Evolutionary conservation across 2,329 filamentous ascomycete genomes (phyloP), one percentile per base, ranked within the genome.

Genomic region (Orbilia brochopaga): DNA sequence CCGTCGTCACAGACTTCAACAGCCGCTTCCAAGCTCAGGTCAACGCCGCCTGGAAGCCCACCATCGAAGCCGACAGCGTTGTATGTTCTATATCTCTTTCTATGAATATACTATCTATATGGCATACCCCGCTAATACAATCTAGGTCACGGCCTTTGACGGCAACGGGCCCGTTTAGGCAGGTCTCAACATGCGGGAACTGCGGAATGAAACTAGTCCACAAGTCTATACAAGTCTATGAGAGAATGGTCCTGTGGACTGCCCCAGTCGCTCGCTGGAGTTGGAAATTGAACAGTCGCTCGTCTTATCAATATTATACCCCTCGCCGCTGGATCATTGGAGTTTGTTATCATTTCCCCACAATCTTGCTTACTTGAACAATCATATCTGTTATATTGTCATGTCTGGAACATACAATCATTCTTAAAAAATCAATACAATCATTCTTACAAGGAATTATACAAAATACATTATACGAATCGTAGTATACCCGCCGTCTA

Each of bases 1-100:
- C 59, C 13, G 48, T 53, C 21, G n/a, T 70, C n/a, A 32, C 50
- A 2, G 13, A 52, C 13, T 70, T 70, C 37, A 13, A 40, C 1
- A 37, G n/a, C 8, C 42, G 56, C 7, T 21, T 27, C 21, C 48
- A 57, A 35, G 32, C 53, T n/a, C 27, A 32, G 15, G 50, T 53
- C 19, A 21, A 58, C 15, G 11, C 52, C 13, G 58, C 42, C 1
- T 69, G 58, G 57, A 70, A 59, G 15, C 66, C 66, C 10, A 60
- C 1, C 21, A 59, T 70, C 17, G 66, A 70, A 27, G 15, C 58
- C n/a, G 66, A 70, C 23, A 53, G 55, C 10, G 46, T 54, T 2
- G 66, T 70, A 59, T 19, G 66, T 51, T 37, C 23, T 27, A 37
- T 23, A 35, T 7, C 57, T 13, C 24, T n/a, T 53, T 62, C 46